Conservation (phyloP, 495 filamentous ascomycete genomes). For the Podospora appendiculata region DNA sequence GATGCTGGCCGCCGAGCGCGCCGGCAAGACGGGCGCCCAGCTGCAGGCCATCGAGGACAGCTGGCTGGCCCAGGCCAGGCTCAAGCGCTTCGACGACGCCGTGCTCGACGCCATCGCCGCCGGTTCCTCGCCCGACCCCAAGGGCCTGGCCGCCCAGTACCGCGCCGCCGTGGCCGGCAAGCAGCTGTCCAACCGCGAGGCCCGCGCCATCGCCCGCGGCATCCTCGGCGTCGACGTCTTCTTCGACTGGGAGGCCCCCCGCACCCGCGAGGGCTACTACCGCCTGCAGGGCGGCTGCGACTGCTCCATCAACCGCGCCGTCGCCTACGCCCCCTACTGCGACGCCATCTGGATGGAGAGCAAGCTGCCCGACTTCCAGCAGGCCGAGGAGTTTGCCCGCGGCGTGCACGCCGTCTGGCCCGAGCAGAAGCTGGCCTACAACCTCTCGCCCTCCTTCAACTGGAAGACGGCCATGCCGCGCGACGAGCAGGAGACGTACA, state of each 20-base stretch:
- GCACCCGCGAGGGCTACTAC: slow-evolving; percentile 93
- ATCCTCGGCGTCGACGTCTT: slow-evolving; percentile 74
- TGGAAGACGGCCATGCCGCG: slow-evolving; percentile 97
- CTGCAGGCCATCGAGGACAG: slow-evolving; percentile 89
- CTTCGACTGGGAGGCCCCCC: slow-evolving; percentile 89
- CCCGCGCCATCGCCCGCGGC: slow-evolving; percentile 72
- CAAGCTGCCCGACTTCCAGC: slow-evolving; percentile 85
- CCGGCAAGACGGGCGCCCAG: slow-evolving; percentile 71
- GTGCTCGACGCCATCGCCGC: slow-evolving; percentile 75
- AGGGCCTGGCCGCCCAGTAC: slow-evolving; percentile 59
- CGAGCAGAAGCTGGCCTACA: slow-evolving; percentile 96
- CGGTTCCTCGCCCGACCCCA: slow-evolving; percentile 50
- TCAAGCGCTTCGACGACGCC: slow-evolving; percentile 88
- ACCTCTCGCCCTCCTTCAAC: slow-evolving; percentile 97
- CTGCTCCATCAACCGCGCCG: slow-evolving; percentile 83
- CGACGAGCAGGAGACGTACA: slow-evolving; percentile 94
- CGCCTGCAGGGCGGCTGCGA: slow-evolving; percentile 84
- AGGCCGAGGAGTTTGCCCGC: slow-evolving; percentile 89
- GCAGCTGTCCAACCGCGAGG: slow-evolving; percentile 62
- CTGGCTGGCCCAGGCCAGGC: slow-evolving; percentile 73
- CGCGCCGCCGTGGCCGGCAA: slow-evolving; percentile 63
- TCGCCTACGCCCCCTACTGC: slow-evolving; percentile 88
- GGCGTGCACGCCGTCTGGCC: slow-evolving; percentile 94
- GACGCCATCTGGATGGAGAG: slow-evolving; percentile 99
- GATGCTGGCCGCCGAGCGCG: slow-evolving; percentile 77